Conservation (phyloP, 148 eudicot species). For the Nepenthes gracilis region DNA sequence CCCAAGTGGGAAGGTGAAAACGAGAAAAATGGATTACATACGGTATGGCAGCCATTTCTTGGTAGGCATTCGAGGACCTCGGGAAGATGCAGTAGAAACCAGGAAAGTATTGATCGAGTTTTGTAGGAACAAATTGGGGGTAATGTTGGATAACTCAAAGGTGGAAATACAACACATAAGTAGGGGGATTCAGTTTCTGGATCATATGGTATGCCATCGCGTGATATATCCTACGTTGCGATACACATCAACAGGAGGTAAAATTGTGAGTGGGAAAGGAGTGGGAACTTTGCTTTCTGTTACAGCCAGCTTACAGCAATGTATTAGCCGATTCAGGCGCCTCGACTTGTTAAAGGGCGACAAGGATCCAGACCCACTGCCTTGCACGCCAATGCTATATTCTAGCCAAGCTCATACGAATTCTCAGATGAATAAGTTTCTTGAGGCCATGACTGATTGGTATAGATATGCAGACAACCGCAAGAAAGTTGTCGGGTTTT, state of each 20-base stretch:
- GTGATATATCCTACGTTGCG: constrained; percentile 86
- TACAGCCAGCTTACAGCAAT: constrained; percentile 79
- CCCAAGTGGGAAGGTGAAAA: constrained; percentile 65
- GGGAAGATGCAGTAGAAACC: constrained; percentile 68
- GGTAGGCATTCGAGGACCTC: constrained; percentile 82
- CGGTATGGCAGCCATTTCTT: constrained; percentile 82
- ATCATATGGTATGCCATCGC: constrained; percentile 72
- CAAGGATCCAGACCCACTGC: constrained; percentile 88
- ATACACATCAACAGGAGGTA: constrained; percentile 70
- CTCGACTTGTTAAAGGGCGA: constrained; percentile 78
- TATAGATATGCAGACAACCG: constrained; percentile 89
- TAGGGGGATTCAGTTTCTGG: constrained; percentile 76
- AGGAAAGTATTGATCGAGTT: constrained; percentile 53
- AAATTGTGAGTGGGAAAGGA: constrained; percentile 67
- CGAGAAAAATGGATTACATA: constrained; percentile 83
- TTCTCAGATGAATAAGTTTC: constrained; percentile 95
- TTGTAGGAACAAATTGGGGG: constrained; percentile 42
- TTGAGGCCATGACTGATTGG: constrained; percentile 99
- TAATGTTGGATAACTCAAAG: constrained; percentile 66
- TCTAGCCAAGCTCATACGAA: constrained; percentile 95
- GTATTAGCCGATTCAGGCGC: constrained; percentile 64
- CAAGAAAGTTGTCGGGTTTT: constrained; percentile 85
- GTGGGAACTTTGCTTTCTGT: constrained; percentile 96
- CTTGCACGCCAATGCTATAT: constrained; percentile 90
- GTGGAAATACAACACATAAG: constrained; percentile 78